A percentile compares a stretch with the other conserved stretches of the same genome.
Conservation (phyloP, 352 stramenopile genomes). For the Globisporangium alternatum region DNA sequence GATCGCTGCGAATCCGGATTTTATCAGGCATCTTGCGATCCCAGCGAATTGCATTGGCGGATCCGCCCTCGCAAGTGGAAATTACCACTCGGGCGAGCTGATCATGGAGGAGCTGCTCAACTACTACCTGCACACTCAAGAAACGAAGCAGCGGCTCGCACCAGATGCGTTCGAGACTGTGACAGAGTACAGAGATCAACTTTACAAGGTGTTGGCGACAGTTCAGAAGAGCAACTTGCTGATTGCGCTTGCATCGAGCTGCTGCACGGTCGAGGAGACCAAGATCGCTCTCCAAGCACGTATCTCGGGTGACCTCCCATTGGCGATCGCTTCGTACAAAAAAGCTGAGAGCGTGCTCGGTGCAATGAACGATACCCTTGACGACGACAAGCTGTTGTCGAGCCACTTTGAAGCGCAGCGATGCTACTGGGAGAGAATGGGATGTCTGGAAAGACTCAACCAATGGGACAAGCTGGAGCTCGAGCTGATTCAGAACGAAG, state of each 20-base stretch:
- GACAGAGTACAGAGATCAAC: conserved; percentile 55
- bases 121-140: conserved; percentile 18
- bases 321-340: conserved; percentile 66
- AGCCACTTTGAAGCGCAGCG: conserved; percentile 44
- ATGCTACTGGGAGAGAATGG: conserved; percentile 61
- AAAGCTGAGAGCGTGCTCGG: conserved; percentile 54
- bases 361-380: conserved; percentile 37
- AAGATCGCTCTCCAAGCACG: conserved; percentile 62
- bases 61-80: conserved; percentile 60
- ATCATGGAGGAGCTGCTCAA: conserved; percentile 67
- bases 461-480: conserved; percentile 57
- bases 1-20: conserved; percentile 29
- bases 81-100: conserved; percentile 55
- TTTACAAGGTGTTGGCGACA: conserved; percentile 69
- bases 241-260: conserved; percentile 48
- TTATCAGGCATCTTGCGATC: conserved; percentile 34
- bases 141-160: not conserved
- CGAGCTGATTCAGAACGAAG: conserved; percentile 31
- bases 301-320: conserved; percentile 63
- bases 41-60: conserved; percentile 39
- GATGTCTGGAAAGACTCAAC: conserved; percentile 66
- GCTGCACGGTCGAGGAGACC: conserved; percentile 50
- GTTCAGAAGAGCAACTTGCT: conserved; percentile 68
- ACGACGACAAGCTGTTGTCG: conserved; percentile 24
- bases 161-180: conserved; percentile 19